These are phyloP conservation scores for Raphanus hybrid DNA, from an alignment of 441 rosid genomes.

Conservation along the genomic window DNA sequence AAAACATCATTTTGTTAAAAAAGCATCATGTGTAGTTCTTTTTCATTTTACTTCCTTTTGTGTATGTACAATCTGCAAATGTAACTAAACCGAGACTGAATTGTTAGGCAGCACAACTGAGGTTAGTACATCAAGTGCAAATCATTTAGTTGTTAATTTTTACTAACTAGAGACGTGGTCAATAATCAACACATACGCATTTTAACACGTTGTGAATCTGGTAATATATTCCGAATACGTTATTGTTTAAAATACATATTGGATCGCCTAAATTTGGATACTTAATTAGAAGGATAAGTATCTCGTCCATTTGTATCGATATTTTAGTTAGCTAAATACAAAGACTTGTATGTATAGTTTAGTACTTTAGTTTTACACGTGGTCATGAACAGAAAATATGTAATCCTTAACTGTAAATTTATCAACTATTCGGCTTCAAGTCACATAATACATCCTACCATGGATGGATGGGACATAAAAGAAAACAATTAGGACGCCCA, in stretches of 20 bases:
- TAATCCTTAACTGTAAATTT: too few species aligned
- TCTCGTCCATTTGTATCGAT: background rate
- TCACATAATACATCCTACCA: background rate
- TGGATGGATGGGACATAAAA: background rate
- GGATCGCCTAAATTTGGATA: background rate
- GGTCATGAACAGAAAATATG: too few species aligned
- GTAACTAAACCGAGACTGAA: conserved; percentile 2
- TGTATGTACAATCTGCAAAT: background rate
- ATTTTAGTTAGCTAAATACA: background rate
- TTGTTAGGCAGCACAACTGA: conserved; percentile 6
- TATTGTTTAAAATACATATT: background rate
- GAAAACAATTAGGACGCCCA: background rate
- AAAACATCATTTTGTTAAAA: background rate
- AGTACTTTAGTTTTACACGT: background rate
- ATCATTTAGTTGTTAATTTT: background rate
- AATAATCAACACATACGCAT: background rate
- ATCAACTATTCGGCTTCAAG: too few species aligned
- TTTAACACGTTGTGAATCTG: conserved; percentile 20
- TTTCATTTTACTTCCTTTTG: background rate
- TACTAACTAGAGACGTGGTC: background rate
- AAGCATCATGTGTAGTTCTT: background rate
- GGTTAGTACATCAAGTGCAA: background rate
- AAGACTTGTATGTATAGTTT: background rate
- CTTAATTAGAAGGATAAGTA: background rate
- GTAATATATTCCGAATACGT: background rate